Evolutionary conservation across 164 flowering plant genomes (phyloP).

Genomic region (Amborella trichopoda): DNA sequence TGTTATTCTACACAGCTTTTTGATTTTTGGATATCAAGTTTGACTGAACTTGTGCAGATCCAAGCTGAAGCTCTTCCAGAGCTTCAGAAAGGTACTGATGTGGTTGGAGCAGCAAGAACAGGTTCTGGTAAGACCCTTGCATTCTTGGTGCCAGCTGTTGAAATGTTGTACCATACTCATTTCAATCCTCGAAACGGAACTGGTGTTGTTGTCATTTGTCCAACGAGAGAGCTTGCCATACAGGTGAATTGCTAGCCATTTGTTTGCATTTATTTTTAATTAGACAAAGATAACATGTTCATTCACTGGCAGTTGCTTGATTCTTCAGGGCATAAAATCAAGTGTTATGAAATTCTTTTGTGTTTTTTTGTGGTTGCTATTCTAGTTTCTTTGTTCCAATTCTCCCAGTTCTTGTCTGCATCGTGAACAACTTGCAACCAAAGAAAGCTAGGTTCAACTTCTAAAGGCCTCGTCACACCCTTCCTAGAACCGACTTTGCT

Average conservation of each 20-base stretch:
- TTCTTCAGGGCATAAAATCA: too few species aligned
- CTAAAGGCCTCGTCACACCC: too few species aligned
- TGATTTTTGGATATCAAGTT: conserved; percentile 2
- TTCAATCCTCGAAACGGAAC: conserved; percentile 81
- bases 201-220: conserved; percentile 87
- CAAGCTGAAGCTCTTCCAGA: conserved; percentile 87
- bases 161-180: conserved; percentile 38
- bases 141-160: conserved; percentile 86
- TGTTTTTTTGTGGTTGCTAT: too few species aligned
- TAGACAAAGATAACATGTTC: too few species aligned
- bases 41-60: conserved; percentile 32
- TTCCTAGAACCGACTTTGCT: too few species aligned
- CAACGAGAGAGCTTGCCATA: conserved; percentile 95
- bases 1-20: background rate
- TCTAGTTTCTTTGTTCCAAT: too few species aligned
- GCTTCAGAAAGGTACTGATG: conserved; percentile 67
- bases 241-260: conserved; percentile 40
- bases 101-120: conserved; percentile 97
- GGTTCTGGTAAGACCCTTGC: conserved; percentile 97
- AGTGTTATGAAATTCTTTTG: too few species aligned
- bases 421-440: too few species aligned
- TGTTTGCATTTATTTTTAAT: too few species aligned
- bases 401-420: too few species aligned
- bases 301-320: too few species aligned
- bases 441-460: too few species aligned